phyloP scores from a whole-genome alignment of 2,329 filamentous ascomycete genomes.

The Diaporthe sp. region DNA sequence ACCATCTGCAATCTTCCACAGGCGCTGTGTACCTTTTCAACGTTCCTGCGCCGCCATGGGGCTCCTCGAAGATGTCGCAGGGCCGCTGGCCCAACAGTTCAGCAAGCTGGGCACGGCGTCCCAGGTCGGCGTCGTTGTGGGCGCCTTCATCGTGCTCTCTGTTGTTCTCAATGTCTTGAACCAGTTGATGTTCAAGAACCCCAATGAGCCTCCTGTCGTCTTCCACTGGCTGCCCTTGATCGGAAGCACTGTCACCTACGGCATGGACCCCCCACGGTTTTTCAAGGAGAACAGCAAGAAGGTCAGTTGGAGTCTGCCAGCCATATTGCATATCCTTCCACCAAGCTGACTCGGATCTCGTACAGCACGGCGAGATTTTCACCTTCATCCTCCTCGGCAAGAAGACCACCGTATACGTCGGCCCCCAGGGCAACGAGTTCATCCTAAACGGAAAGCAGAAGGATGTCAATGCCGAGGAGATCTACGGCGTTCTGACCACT shows the following conservation, averaged over 20 bases:
- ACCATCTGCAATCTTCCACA: not conserved
- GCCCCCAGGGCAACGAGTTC: slow-evolving; percentile 66
- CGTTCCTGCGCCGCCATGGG: slow-evolving; percentile 59
- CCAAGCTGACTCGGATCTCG: slow-evolving; percentile 30
- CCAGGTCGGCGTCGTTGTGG: slow-evolving; percentile 61
- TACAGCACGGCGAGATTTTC: slow-evolving; percentile 65
- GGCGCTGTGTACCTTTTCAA: not conserved
- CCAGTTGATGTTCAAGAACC: slow-evolving; percentile 85
- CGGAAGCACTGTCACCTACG: slow-evolving; percentile 92
- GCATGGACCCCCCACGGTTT: slow-evolving; percentile 93
- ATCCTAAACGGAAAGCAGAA: slow-evolving; percentile 67
- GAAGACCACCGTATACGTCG: slow-evolving; percentile 63
- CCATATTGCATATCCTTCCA: not conserved
- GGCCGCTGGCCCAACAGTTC: slow-evolving; percentile 64
- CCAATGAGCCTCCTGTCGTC: slow-evolving; percentile 83
- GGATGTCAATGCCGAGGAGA: slow-evolving; percentile 67
- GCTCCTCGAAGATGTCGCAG: slow-evolving; percentile 64
- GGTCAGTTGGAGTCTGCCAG: slow-evolving; percentile 55
- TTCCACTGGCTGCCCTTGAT: slow-evolving; percentile 87
- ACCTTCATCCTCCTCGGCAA: slow-evolving; percentile 66
- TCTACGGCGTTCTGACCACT: slow-evolving; percentile 63
- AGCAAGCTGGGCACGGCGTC: slow-evolving; percentile 59
- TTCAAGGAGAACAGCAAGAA: slow-evolving; percentile 80
- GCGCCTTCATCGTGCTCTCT: slow-evolving; percentile 61
- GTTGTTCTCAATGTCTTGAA: slow-evolving; percentile 83